Base-by-base conservation (phyloP, 2,329 filamentous ascomycete genomes). In the Paramyrothecium roridum region DNA sequence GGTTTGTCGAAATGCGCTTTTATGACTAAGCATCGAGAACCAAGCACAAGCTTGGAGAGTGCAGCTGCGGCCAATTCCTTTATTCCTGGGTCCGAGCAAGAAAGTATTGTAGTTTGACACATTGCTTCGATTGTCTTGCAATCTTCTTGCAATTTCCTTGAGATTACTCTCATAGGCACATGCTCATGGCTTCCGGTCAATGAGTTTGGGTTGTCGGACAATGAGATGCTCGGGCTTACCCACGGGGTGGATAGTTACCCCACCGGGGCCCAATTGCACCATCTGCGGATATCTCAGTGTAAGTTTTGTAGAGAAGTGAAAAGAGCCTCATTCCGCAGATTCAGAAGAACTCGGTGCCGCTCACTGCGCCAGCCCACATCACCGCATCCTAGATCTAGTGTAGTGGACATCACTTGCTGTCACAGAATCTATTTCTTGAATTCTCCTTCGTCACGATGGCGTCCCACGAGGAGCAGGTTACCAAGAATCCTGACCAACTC, bases 401-500 rank as follows among this genome's bases (percentile, higher is more conserved):
- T 10, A 30, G 4, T 30, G 26, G 10, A 6, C 26, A 30, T 30
- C 26, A 30, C 26, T 10, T 30, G 26, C 26, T 10, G 10, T 43
- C 37, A 19, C 3, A 13, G 16, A 19, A 43, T n/a, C n/a, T n/a
- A n/a, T n/a, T n/a, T n/a, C 37, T 43, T 19, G 13, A 6, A 4
- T 43, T 19, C 12, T 17, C 37, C 16, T 13, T 17, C 20, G 23
- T 49, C 20, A 23, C 19, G 11, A 52, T 50, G 48, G 48, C 53
- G 17, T 47, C 37, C 34, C 8, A 17, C n/a, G 48, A 47, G 33
- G 64, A 64, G 22, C 57, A 62, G 56, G 59, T 54, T 34, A 50
- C 52, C 48, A 58, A 56, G 34, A 53, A 63, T 49, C 56, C 61
- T 34, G 79, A 86, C 68, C 74, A 81, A 61, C 80, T 88, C 59